Evolutionary conservation across 2,329 filamentous ascomycete genomes (phyloP).

Genomic region (Blastomyces silverae): DNA sequence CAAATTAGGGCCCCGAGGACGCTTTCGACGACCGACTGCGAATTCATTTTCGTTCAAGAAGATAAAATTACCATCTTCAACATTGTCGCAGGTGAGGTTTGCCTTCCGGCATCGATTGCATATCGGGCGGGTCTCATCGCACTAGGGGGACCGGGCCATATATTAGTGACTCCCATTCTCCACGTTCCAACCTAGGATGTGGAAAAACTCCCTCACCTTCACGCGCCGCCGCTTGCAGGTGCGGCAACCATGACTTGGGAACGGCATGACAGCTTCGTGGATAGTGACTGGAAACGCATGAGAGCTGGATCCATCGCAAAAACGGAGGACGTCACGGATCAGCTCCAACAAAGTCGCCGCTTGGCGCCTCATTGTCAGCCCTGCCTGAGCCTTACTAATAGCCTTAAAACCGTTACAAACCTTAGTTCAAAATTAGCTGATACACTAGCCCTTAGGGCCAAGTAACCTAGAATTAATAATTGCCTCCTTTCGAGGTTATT

Average conservation of each 20-base stretch:
- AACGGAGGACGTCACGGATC: not conserved
- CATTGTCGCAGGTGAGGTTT: slow-evolving; percentile 5
- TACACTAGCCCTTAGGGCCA: not conserved
- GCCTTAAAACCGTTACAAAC: not conserved
- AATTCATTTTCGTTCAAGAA: slow-evolving; percentile 11
- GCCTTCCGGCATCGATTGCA: slow-evolving; percentile 11
- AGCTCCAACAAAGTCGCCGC: not conserved
- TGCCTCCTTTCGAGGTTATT: not conserved
- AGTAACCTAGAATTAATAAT: not conserved
- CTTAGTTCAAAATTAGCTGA: not conserved
- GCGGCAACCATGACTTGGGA: slow-evolving; percentile 9
- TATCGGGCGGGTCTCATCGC: slow-evolving; percentile 6
- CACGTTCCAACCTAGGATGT: not conserved
- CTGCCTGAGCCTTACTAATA: not conserved
- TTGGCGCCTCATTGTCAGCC: not conserved
- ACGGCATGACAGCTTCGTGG: not conserved
- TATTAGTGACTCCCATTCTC: not conserved
- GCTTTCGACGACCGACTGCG: slow-evolving; percentile 8
- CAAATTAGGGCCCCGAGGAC: slow-evolving; percentile 8
- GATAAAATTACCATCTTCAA: slow-evolving; percentile 6
- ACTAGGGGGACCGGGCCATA: not conserved
- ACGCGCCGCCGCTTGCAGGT: slow-evolving; percentile 11
- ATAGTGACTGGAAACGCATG: not conserved
- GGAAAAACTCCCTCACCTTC: not conserved
- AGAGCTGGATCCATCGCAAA: not conserved